Conservation (phyloP, 805 yeast genomes). For the Phaffomyces antillensis region DNA sequence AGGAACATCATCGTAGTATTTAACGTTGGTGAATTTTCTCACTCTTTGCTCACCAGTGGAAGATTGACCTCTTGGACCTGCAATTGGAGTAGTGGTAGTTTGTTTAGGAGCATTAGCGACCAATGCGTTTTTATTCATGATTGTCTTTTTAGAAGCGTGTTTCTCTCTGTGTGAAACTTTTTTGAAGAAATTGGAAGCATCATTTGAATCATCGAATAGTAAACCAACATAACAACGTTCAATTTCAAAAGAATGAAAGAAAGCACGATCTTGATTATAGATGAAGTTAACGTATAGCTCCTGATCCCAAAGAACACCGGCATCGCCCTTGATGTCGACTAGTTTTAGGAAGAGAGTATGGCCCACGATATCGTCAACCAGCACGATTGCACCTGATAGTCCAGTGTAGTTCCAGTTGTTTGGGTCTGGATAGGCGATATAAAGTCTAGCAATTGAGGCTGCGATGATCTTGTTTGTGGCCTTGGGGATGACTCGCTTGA, state of each 20-base stretch:
- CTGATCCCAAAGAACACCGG: slow-evolving; percentile 96
- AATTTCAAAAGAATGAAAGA: slow-evolving; percentile 89
- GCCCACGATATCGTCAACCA: slow-evolving; percentile 91
- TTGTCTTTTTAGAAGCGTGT: slow-evolving; percentile 81
- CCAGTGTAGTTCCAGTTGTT: slow-evolving; percentile 85
- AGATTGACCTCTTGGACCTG: slow-evolving; percentile 24
- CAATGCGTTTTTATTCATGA: slow-evolving; percentile 80
- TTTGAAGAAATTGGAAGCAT: slow-evolving; percentile 81
- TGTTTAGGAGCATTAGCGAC: slow-evolving; percentile 53
- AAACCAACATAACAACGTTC: slow-evolving; percentile 87
- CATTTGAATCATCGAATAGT: slow-evolving; percentile 80
- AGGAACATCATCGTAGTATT: slow-evolving; percentile 71
- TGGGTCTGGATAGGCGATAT: slow-evolving; percentile 83
- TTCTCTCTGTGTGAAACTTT: slow-evolving; percentile 69
- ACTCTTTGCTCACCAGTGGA: slow-evolving; percentile 43
- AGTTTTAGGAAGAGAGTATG: slow-evolving; percentile 87
- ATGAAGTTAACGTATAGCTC: slow-evolving; percentile 83
- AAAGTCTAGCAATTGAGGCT: slow-evolving; percentile 84
- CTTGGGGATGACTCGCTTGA: slow-evolving; percentile 85
- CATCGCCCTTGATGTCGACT: slow-evolving; percentile 73
- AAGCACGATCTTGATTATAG: slow-evolving; percentile 89
- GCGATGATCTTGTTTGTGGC: slow-evolving; percentile 81
- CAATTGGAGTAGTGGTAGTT: slow-evolving; percentile 19
- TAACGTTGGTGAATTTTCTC: slow-evolving; percentile 48
- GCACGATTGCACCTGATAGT: slow-evolving; percentile 73